Evolutionary conservation across 2,329 filamentous ascomycete species (phyloP).

Genomic region (Cladophialophora chaetospira): DNA sequence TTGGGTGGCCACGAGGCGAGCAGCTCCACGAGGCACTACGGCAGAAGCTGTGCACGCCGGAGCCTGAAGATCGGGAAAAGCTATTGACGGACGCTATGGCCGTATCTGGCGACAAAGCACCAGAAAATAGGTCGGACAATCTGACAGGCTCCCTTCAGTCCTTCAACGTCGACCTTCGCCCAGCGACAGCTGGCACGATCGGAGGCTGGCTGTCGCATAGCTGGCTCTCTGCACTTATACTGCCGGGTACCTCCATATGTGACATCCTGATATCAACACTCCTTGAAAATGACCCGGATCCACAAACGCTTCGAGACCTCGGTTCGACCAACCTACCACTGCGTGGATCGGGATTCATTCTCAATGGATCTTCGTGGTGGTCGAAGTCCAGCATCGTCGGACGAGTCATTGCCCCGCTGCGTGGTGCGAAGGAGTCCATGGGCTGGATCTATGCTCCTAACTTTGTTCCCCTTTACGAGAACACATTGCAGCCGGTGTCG

Average conservation of each 20-base stretch:
- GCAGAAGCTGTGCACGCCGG: constrained; percentile 29
- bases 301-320: constrained; percentile 49
- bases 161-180: constrained; percentile 24
- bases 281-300: constrained; percentile 54
- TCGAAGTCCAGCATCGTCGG: constrained; percentile 59
- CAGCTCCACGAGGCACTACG: constrained; percentile 27
- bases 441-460: constrained; percentile 53
- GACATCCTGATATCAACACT: constrained; percentile 59
- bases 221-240: constrained; percentile 57
- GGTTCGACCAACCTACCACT: constrained; percentile 56
- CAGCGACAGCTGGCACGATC: constrained; percentile 36
- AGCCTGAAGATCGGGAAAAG: constrained; percentile 23
- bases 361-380: constrained; percentile 56
- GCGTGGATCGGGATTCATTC: constrained; percentile 51
- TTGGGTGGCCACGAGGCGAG: constrained; percentile 34
- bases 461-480: constrained; percentile 42
- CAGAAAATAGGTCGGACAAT: background rate
- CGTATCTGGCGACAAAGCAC: constrained; percentile 4
- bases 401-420: constrained; percentile 52
- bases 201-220: constrained; percentile 59
- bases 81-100: constrained; percentile 24
- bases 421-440: constrained; percentile 54
- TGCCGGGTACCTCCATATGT: constrained; percentile 56
- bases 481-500: constrained; percentile 33
- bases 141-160: constrained; percentile 13